These are phyloP conservation scores for Solanum paucissectum DNA, from an alignment of 257 asterid genomes.

Conservation along the genomic window DNA sequence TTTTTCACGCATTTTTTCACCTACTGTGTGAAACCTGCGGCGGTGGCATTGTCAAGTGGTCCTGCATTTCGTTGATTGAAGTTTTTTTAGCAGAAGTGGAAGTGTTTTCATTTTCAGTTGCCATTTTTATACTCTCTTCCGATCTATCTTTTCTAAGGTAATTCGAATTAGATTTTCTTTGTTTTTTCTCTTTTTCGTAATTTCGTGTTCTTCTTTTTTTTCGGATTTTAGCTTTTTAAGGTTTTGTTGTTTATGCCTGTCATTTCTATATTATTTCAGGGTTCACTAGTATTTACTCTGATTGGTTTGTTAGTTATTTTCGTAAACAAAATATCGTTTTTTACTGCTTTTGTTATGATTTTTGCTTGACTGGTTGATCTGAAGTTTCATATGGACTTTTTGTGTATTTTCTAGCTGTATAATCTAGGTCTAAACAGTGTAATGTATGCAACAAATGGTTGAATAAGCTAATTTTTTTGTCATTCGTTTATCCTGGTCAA, in stretches of 20 bases:
- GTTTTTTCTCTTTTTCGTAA: not conserved
- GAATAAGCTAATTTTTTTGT: not conserved
- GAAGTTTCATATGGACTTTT: not conserved
- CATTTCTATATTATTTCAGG: not conserved
- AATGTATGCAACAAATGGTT: not conserved
- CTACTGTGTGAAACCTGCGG: not conserved
- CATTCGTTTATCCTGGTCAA: not conserved
- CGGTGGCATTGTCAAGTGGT: not conserved
- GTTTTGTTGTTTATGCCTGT: not conserved
- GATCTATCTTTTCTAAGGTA: conserved; percentile 1
- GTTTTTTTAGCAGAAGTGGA: not conserved
- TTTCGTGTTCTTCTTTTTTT: not conserved
- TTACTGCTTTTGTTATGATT: not conserved
- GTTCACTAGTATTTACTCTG: not conserved
- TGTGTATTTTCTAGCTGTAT: not conserved
- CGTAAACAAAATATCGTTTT: too few species aligned
- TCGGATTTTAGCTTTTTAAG: not conserved
- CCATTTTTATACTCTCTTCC: not conserved
- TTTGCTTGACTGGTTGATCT: not conserved
- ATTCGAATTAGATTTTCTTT: not conserved
- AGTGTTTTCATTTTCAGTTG: not conserved
- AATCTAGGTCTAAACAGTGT: not conserved
- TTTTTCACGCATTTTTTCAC: not conserved
- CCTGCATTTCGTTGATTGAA: not conserved
- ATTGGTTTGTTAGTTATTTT: not conserved